Base-by-base conservation (phyloP, 345 rosid species). In the Salix purpurea region DNA sequence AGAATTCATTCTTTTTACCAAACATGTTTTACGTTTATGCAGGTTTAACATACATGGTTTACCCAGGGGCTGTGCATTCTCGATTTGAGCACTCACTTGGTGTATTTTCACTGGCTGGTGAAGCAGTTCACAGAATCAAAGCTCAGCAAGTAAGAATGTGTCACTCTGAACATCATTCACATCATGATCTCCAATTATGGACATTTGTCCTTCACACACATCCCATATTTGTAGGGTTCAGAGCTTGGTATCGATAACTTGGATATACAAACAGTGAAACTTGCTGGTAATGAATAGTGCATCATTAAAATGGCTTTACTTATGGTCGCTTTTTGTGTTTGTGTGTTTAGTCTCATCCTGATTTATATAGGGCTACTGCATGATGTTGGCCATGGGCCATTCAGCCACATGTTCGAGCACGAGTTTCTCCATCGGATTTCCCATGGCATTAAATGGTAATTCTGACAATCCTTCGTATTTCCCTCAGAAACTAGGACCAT, bases 301-400 rank as follows among this genome's bases (percentile, higher is more conserved):
- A 12, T 62, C 30, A 28, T 30, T 67, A 5, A 60, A 10, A 65
- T 56, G 46, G 36, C 21, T 69, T 64, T 79, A 56, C 60, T 30
- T 58, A 15, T 32, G 34, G 9, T 39, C 3, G 61, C n/a, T 69
- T 68, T 19, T 67, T 3, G 4, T 40, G 44, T 42, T 61, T 74
- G 26, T 48, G 34, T 70, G 44, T 71, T n/a, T 48, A 14, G 21
- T 18, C 19, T 46, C 37, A 11, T 15, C 7, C 18, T 60, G n/a
- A 28, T 40, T 15, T 48, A n/a, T 76, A 9, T 61, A 77, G 84
- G 84, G 54, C 70, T 81, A 18, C 54, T 81, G 68, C 84, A 81
- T 77, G 84, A 81, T 77, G 71, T 81, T 69, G 84, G 84, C 60
- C 84, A 81, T 50, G 84, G 84, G 16, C 80, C 84, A 50, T 81